These are phyloP conservation scores for Talaromyces sp. DNA, from an alignment of 2,329 filamentous ascomycete species.

Conservation along the genomic window DNA sequence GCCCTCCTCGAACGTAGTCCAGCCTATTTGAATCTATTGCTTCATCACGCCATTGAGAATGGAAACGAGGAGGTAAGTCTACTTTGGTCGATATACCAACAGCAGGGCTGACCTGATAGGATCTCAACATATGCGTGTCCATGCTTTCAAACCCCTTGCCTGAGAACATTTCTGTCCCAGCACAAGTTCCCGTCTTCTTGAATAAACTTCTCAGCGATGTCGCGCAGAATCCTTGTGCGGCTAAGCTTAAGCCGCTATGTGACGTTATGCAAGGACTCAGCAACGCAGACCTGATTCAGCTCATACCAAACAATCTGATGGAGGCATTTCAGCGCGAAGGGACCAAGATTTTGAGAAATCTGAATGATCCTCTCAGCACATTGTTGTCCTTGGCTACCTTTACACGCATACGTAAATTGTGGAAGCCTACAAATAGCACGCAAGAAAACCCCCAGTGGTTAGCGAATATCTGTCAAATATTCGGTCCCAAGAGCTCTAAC, in stretches of 20 bases:
- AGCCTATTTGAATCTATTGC: conserved; percentile 33
- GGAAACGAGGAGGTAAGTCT: conserved; percentile 31
- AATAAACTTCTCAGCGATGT: conserved; percentile 29
- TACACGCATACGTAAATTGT: conserved; percentile 31
- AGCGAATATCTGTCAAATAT: conserved; percentile 37
- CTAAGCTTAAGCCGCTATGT: conserved; percentile 35
- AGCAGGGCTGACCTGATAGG: conserved; percentile 24
- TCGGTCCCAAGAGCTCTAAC: conserved; percentile 36
- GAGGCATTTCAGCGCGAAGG: conserved; percentile 35
- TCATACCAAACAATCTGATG: conserved; percentile 34
- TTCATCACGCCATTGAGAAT: conserved; percentile 30
- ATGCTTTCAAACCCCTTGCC: conserved; percentile 37
- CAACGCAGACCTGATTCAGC: conserved; percentile 27
- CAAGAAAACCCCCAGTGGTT: conserved; percentile 30
- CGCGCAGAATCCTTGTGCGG: conserved; percentile 29
- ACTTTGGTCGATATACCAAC: not conserved
- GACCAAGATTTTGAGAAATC: conserved; percentile 37
- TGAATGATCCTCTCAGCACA: conserved; percentile 40
- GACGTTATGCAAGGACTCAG: conserved; percentile 31
- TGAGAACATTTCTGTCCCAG: conserved; percentile 28
- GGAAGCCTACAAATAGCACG: conserved; percentile 16
- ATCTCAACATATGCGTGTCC: conserved; percentile 29
- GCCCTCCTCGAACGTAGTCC: conserved; percentile 33
- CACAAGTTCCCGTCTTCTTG: conserved; percentile 33
- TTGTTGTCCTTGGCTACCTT: conserved; percentile 43